phyloP scores from a whole-genome alignment of 305 asterid genomes.

The Plantago lanceolata region DNA sequence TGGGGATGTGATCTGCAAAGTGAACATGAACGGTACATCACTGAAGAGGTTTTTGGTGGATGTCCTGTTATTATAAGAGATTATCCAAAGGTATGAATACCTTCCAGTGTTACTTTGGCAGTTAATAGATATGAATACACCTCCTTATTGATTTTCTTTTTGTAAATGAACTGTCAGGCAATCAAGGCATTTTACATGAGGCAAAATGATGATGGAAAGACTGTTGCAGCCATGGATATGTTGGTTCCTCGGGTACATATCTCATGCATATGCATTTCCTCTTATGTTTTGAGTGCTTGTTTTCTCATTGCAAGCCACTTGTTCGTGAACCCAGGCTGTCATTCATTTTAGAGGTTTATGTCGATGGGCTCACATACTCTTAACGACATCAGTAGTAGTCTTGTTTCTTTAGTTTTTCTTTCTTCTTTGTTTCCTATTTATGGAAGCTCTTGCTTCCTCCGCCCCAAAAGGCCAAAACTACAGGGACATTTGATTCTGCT shows the following conservation, averaged over 20 bases:
- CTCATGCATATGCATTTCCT: constrained; percentile 5
- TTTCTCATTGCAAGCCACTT: background rate
- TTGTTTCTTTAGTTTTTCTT: background rate
- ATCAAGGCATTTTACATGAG: constrained; percentile 99
- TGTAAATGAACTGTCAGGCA: constrained; percentile 45
- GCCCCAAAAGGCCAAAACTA: background rate
- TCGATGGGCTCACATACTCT: background rate
- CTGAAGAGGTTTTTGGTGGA: constrained; percentile 88
- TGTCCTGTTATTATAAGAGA: constrained; percentile 92
- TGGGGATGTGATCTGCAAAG: constrained; percentile 99
- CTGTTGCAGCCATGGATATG: constrained; percentile 99
- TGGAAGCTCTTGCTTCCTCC: background rate
- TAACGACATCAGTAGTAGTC: background rate
- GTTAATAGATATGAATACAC: constrained; percentile 6
- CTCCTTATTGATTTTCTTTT: constrained; percentile 23
- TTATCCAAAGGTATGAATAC: constrained; percentile 75
- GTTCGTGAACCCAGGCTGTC: background rate
- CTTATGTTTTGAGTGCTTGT: background rate
- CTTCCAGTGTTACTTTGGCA: constrained; percentile 13
- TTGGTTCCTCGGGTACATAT: constrained; percentile 91
- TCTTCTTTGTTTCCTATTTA: background rate
- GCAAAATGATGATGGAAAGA: constrained; percentile 88
- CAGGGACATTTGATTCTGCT: background rate
- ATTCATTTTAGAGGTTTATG: background rate
- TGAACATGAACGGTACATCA: constrained; percentile 92